These are phyloP conservation scores for Microascus cirrosus DNA, from an alignment of 2,329 filamentous ascomycete species.

Conservation along the genomic window DNA sequence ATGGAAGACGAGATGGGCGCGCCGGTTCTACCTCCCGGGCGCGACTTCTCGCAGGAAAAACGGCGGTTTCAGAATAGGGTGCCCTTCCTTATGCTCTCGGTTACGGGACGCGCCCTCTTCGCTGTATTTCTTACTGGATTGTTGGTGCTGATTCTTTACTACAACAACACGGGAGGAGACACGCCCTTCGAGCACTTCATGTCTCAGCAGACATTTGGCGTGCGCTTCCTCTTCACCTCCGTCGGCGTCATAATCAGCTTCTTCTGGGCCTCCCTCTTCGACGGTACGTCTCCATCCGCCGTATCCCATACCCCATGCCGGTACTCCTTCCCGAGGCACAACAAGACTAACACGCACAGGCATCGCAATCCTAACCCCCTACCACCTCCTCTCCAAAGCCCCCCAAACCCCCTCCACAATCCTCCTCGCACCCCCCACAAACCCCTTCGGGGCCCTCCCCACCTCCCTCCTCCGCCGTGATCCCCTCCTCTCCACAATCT, in stretches of 20 bases:
- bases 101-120: constrained; percentile 21
- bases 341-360: constrained; percentile 16
- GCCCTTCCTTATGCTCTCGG: constrained; percentile 23
- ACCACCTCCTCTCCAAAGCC: constrained; percentile 23
- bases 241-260: constrained; percentile 28
- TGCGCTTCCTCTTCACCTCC: constrained; percentile 28
- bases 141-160: constrained; percentile 25
- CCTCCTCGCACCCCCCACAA: constrained; percentile 27
- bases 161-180: constrained; percentile 15
- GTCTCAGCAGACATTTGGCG: constrained; percentile 27
- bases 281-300: constrained; percentile 14
- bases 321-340: neutral
- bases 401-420: constrained; percentile 25
- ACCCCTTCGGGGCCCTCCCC: constrained; percentile 31
- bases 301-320: neutral
- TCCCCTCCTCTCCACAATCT: constrained; percentile 25
- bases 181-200: constrained; percentile 19
- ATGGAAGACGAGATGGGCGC: constrained; percentile 4
- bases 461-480: constrained; percentile 22
- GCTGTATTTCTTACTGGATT: constrained; percentile 19
- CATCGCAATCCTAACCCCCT: constrained; percentile 31
- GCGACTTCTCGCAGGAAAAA: neutral
- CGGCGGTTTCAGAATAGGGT: constrained; percentile 1
- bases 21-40: neutral
- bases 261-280: constrained; percentile 27